Evolutionary conservation across 176 grass and related monocot genomes (phyloP), one percentile per base, ranked within the genome.

Genomic region (Carex cristatella): DNA sequence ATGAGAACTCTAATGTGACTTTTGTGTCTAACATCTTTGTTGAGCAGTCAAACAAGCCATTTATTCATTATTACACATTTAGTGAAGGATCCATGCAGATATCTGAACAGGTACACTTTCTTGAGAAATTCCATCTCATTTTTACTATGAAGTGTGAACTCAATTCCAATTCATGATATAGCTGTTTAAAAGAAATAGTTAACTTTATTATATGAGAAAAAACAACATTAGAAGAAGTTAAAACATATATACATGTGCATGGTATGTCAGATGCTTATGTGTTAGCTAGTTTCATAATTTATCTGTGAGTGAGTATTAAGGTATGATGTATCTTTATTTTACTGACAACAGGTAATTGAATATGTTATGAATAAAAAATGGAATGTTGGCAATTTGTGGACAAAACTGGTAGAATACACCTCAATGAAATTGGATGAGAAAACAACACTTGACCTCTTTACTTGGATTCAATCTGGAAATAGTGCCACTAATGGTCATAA

Each of bases 21-120:
- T 35, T 76, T 76, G n/a, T 69, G 23, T 68, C 7, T 46, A 46
- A 48, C 30, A 62, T 81, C 5, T 30, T 72, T 60, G 7, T 81
- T 84, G 55, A 88, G 84, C 91, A 98, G 95, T 89, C 92, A 46
- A 64, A 80, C 0, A 89, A 93, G 46, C 91, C 89, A 33, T 98
- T 93, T 79, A 83, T 95, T 72, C 90, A 98, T 83, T 98, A 98
- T 84, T 98, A 98, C 77, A 90, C 91, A 64, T 95, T 95, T 74
- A 89, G 88, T 73, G 86, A 84, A 23, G 58, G 42, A 49, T 90
- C 93, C 14, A 75, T 98, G 57, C 19, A 69, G 81, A 91, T 85
- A 90, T 35, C 92, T 87, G 65, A 89, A 81, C 85, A 95, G 95
- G 95, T 98, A 93, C 16, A 51, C 19, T 56, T 53, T 10, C 42